Percentiles rank a stretch among this genome's conserved stretches.
phyloP scores from a whole-genome alignment of 1,139 yeast species.

The Taiozyma sp. region DNA sequence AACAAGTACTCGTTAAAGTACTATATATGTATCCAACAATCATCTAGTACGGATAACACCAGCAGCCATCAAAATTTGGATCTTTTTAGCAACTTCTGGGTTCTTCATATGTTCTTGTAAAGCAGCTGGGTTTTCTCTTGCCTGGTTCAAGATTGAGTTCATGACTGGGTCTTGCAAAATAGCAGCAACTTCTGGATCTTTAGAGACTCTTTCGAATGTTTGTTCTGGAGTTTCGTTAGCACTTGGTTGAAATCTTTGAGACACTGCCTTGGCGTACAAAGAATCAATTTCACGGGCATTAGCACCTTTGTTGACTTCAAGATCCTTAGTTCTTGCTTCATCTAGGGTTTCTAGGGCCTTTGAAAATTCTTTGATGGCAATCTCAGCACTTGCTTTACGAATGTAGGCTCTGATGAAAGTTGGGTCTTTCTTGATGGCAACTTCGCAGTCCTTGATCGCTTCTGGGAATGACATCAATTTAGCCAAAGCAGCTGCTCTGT shows the following conservation, averaged over 20 bases:
- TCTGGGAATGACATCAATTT: constrained; percentile 97
- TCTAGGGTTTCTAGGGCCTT: constrained; percentile 80
- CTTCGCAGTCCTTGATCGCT: constrained; percentile 88
- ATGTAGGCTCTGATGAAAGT: constrained; percentile 90
- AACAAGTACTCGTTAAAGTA: background rate
- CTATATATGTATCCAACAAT: background rate
- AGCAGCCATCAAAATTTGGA: constrained; percentile 88
- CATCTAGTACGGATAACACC: constrained; percentile 93
- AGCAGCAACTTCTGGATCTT: constrained; percentile 90
- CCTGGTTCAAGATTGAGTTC: constrained; percentile 94
- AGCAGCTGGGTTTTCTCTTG: constrained; percentile 94
- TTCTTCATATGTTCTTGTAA: constrained; percentile 91
- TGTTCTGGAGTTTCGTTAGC: constrained; percentile 95
- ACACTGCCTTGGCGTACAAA: constrained; percentile 70
- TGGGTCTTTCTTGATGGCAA: constrained; percentile 87
- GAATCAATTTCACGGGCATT: constrained; percentile 75
- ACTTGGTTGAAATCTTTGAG: constrained; percentile 72
- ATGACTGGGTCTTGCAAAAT: constrained; percentile 95
- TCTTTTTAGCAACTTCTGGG: constrained; percentile 73
- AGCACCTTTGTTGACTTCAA: constrained; percentile 56
- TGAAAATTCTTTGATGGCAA: constrained; percentile 85
- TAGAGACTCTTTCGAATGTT: constrained; percentile 83
- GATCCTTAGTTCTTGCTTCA: constrained; percentile 71
- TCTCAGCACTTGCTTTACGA: constrained; percentile 93
- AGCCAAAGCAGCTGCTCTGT: constrained; percentile 95